A percentile compares a stretch with the other conserved stretches of the same genome.
Evolutionary conservation across 805 yeast species (phyloP).

Genomic region (Yamadazyma insecticola): DNA sequence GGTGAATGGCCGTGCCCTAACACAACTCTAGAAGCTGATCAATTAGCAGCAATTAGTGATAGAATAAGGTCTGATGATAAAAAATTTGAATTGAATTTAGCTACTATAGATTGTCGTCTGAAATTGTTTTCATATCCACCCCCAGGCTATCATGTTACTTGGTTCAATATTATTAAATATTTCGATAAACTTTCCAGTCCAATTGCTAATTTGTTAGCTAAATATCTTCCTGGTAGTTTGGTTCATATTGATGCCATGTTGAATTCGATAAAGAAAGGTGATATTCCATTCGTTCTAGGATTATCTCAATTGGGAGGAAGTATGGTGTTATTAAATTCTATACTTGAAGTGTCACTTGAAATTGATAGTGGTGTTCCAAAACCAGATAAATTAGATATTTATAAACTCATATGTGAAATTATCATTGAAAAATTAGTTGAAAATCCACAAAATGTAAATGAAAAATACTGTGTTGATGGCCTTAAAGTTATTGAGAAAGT

Average conservation of each 20-base stretch:
- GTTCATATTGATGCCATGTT: neutral
- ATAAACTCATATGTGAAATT: neutral
- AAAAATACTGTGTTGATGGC: slow-evolving; percentile 57
- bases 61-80: slow-evolving; percentile 3
- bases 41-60: slow-evolving; percentile 4
- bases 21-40: slow-evolving; percentile 4
- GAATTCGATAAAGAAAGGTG: neutral
- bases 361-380: slow-evolving; percentile 1
- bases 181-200: slow-evolving; percentile 3
- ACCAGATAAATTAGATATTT: neutral
- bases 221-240: neutral
- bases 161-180: slow-evolving; percentile 6
- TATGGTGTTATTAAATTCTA: slow-evolving; percentile 2
- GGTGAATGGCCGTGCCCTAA: slow-evolving; percentile 14
- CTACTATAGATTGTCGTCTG: slow-evolving; percentile 1
- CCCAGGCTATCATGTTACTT: neutral
- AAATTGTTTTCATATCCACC: neutral
- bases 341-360: slow-evolving; percentile 2
- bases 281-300: neutral
- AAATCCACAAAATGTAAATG: slow-evolving; percentile 15
- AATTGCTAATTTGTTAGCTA: slow-evolving; percentile 5
- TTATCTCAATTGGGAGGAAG: neutral
- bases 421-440: slow-evolving; percentile 11
- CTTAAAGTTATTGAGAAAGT: slow-evolving; percentile 53
- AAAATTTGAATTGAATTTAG: slow-evolving; percentile 1